phyloP scores from a whole-genome alignment of 331 rosid genomes.

The Pyrus hybrid region DNA sequence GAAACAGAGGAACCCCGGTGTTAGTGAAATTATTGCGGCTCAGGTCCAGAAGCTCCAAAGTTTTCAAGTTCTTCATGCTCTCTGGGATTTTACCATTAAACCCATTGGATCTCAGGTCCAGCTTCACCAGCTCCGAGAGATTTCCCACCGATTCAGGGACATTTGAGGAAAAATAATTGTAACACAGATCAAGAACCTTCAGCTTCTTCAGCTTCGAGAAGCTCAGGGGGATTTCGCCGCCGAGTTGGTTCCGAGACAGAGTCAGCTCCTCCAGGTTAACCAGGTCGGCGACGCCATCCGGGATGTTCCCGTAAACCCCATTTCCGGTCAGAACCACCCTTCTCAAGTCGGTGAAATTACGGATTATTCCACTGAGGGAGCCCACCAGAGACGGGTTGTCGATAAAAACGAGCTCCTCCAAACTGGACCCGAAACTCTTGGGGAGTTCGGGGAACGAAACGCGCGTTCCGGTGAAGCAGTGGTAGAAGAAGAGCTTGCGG shows the following conservation, averaged over 20 bases:
- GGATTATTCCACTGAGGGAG: constrained; percentile 18
- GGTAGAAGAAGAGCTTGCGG: constrained; percentile 71
- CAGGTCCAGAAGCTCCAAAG: constrained; percentile 57
- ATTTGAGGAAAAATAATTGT: constrained; percentile 31
- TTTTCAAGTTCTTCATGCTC: constrained; percentile 25
- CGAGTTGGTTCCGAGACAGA: constrained; percentile 44
- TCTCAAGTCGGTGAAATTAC: constrained; percentile 36
- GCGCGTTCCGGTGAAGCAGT: constrained; percentile 47
- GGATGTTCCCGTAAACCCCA: constrained; percentile 43
- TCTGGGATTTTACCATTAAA: constrained; percentile 52
- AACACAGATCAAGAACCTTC: constrained; percentile 58
- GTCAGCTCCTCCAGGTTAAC: constrained; percentile 51
- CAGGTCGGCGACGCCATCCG: constrained; percentile 6
- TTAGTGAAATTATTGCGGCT: constrained; percentile 57
- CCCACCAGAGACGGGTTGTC: constrained; percentile 51
- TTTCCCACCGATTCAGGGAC: constrained; percentile 32
- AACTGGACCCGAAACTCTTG: constrained; percentile 11
- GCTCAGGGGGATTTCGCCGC: constrained; percentile 33
- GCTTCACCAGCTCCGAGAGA: constrained; percentile 47
- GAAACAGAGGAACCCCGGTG: constrained; percentile 53
- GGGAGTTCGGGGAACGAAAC: constrained; percentile 22
- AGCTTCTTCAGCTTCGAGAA: constrained; percentile 32
- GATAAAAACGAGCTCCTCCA: constrained; percentile 62
- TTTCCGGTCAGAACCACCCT: constrained; percentile 52
- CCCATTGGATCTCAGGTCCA: constrained; percentile 54